Conservation (phyloP, 2,329 filamentous ascomycete genomes). For the Trichoderma oligosporum region DNA sequence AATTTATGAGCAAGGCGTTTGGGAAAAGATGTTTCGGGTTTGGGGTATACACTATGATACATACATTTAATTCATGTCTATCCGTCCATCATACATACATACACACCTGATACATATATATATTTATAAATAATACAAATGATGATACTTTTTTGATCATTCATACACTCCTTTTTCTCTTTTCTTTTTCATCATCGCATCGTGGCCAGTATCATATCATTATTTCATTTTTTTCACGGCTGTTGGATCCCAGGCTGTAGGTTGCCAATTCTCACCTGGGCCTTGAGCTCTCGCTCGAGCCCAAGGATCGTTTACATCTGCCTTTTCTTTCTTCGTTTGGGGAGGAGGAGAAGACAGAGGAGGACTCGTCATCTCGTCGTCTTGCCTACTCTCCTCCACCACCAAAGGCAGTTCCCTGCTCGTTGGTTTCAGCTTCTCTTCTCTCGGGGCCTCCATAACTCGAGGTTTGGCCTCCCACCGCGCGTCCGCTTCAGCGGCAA, state of each 20-base stretch:
- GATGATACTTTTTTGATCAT: background rate
- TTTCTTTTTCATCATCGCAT: background rate
- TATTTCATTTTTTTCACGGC: conserved; percentile 32
- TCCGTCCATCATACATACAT: background rate
- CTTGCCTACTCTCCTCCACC: background rate
- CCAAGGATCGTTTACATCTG: conserved; percentile 52
- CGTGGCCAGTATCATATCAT: background rate
- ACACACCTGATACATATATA: background rate
- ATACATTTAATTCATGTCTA: conserved; percentile 18
- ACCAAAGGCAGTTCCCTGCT: conserved; percentile 21
- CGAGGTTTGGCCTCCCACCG: conserved; percentile 60
- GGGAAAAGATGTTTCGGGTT: background rate
- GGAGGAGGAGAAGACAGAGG: background rate
- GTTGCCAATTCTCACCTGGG: conserved; percentile 65
- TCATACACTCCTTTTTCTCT: background rate
- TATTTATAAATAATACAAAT: background rate
- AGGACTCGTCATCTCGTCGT: background rate
- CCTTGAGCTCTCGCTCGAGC: conserved; percentile 44
- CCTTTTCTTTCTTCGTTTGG: conserved; percentile 1
- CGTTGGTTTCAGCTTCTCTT: conserved; percentile 19
- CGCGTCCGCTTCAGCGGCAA: conserved; percentile 60
- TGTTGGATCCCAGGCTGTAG: conserved; percentile 56
- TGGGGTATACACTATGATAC: conserved; percentile 22
- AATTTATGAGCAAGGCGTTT: conserved; percentile 16
- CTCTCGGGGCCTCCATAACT: conserved; percentile 39